These are phyloP conservation scores for Citrus inodora DNA, from an alignment of 345 rosid genomes.

Conservation along the genomic window DNA sequence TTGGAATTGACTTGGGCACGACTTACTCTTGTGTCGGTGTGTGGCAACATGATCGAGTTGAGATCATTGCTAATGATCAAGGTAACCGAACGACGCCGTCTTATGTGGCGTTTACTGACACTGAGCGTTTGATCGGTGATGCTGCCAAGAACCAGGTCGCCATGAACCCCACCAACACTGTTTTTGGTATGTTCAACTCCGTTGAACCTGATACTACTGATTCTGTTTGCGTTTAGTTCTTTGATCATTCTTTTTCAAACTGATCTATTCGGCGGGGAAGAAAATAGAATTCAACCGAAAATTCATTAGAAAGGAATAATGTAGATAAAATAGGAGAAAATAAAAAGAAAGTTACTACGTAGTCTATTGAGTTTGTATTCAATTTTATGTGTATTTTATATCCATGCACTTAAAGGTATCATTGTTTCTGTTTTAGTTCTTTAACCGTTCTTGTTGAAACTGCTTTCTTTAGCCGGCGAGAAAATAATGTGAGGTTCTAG, in stretches of 20 bases:
- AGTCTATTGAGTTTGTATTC: too few relatives aligned
- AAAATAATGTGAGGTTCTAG: too few relatives aligned
- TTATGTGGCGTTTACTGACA: constrained; percentile 38
- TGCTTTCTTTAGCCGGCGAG: too few relatives aligned
- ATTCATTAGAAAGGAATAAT: too few relatives aligned
- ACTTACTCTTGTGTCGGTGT: constrained; percentile 39
- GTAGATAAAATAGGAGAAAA: not conserved
- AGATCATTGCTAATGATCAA: constrained; percentile 40
- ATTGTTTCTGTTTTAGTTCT: too few relatives aligned
- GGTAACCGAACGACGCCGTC: constrained; percentile 43
- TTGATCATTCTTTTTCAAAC: not conserved
- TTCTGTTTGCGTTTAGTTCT: not conserved
- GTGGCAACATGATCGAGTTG: constrained; percentile 43
- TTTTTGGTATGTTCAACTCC: constrained; percentile 24
- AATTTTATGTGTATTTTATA: too few relatives aligned
- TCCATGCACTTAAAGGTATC: too few relatives aligned
- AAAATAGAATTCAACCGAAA: not conserved
- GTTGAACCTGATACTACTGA: not conserved
- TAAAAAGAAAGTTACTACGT: too few relatives aligned
- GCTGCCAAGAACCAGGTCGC: constrained; percentile 46
- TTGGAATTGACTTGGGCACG: constrained; percentile 33
- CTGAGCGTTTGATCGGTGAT: constrained; percentile 40
- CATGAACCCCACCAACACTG: constrained; percentile 40
- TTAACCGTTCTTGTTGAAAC: too few relatives aligned
- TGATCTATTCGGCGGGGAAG: not conserved